Evolutionary conservation across 257 asterid species (phyloP).

Genomic region (Lycium barbarum): DNA sequence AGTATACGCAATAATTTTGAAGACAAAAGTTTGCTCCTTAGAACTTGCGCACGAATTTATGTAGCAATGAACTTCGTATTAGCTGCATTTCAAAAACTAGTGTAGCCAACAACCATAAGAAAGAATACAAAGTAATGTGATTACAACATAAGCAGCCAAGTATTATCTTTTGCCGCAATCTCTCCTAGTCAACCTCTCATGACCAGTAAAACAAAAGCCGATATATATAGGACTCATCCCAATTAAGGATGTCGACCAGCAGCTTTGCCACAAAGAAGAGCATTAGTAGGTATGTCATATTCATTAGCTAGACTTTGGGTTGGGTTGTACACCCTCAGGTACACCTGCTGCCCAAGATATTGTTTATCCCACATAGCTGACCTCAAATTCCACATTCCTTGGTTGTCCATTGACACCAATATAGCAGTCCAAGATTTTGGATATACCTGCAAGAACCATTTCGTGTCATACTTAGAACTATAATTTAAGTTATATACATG

Average conservation of each 20-base stretch:
- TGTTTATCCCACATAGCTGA: constrained; percentile 93
- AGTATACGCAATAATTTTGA: background rate
- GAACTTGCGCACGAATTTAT: background rate
- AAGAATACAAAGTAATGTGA: background rate
- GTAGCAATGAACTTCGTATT: background rate
- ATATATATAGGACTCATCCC: no score
- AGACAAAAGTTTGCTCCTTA: background rate
- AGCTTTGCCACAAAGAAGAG: constrained; percentile 86
- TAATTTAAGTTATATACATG: background rate
- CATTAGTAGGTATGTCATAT: constrained; percentile 73
- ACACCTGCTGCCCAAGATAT: constrained; percentile 89
- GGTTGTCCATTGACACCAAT: constrained; percentile 87
- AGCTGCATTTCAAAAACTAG: constrained; percentile 23
- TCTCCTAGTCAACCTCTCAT: constrained; percentile 31
- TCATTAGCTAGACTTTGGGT: constrained; percentile 63
- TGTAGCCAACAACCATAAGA: constrained; percentile 5
- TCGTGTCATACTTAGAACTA: background rate
- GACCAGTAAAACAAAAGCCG: constrained; percentile 18
- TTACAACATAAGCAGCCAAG: constrained; percentile 14
- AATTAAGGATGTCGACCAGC: constrained; percentile 31
- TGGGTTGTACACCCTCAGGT: constrained; percentile 77
- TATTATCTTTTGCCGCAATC: background rate
- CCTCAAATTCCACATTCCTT: constrained; percentile 98
- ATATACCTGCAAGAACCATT: constrained; percentile 63
- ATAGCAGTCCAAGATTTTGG: constrained; percentile 90